These are phyloP conservation scores for Puccinia hordei DNA, from an alignment of 1,284 basidiomycete species.

Conservation along the genomic window DNA sequence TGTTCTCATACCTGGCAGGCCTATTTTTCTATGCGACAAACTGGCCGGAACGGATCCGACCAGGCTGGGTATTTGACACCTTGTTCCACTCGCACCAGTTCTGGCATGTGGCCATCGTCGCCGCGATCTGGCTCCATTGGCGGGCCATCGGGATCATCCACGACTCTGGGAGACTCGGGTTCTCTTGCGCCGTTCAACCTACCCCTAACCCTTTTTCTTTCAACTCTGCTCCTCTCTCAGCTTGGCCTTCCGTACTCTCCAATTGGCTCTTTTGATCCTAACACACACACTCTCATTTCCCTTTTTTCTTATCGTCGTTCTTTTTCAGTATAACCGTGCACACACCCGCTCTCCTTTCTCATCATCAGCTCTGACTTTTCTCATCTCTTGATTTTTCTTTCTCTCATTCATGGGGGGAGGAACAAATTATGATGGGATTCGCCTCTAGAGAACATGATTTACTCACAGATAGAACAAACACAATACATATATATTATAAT, in stretches of 20 bases:
- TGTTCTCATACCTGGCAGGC: conserved; percentile 40
- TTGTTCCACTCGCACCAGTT: conserved; percentile 49
- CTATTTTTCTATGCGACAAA: conserved; percentile 48
- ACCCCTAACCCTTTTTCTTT: background rate
- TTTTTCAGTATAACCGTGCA: no score
- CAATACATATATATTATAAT: no score
- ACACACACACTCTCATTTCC: background rate
- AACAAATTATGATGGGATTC: no score
- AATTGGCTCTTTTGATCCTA: background rate
- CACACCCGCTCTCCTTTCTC: no score
- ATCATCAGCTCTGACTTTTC: no score
- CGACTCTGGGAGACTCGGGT: conserved; percentile 5
- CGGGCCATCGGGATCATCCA: conserved; percentile 42
- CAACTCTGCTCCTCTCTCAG: background rate
- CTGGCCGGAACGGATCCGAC: conserved; percentile 46
- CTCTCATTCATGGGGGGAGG: no score
- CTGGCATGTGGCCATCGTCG: conserved; percentile 50
- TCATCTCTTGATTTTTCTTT: no score
- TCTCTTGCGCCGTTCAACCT: conserved; percentile 23
- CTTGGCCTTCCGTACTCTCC: background rate
- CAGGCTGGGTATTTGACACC: conserved; percentile 46
- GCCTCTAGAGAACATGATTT: no score
- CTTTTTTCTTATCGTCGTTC: background rate
- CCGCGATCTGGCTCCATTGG: conserved; percentile 48
- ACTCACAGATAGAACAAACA: no score